Evolutionary conservation across 139 green algal genomes (phyloP).

Genomic region (Coccomyxa sp.): DNA sequence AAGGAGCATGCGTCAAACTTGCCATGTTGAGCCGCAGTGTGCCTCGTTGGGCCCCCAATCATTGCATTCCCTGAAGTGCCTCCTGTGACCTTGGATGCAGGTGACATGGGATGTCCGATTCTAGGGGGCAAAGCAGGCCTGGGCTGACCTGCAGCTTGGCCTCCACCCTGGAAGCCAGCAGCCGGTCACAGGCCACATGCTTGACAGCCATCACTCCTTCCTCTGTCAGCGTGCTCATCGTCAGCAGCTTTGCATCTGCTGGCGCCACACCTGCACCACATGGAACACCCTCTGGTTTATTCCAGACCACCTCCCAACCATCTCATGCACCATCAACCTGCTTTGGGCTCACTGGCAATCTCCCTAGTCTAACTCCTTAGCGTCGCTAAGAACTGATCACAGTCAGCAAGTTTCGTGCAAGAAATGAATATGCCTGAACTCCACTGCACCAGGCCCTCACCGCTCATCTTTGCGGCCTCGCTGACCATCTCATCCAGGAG

Average conservation of each 20-base stretch:
- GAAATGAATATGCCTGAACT: not conserved
- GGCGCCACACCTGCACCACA: conserved; percentile 12
- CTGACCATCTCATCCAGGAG: conserved; percentile 78
- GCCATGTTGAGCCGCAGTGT: too few species aligned
- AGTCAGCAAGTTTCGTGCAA: not conserved
- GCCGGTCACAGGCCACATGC: conserved; percentile 82
- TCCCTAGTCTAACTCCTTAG: not conserved
- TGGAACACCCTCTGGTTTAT: not conserved
- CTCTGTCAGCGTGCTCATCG: conserved; percentile 92
- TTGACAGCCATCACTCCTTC: conserved; percentile 87
- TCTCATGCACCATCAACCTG: not conserved
- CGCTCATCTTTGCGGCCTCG: conserved; percentile 55
- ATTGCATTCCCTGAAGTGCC: too few species aligned
- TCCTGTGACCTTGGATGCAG: too few species aligned
- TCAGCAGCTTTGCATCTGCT: conserved; percentile 54
- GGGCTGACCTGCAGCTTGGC: conserved; percentile 68
- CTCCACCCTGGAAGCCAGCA: conserved; percentile 89
- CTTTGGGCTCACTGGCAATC: not conserved
- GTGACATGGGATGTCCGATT: too few species aligned
- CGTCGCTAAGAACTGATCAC: not conserved
- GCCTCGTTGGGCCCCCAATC: too few species aligned
- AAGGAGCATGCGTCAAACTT: not conserved
- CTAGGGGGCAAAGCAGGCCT: too few species aligned
- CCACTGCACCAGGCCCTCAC: not conserved
- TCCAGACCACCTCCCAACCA: not conserved